A percentile compares a stretch with the other conserved stretches of the same genome.
These are phyloP conservation scores for Carex scoparia DNA, from an alignment of 176 grass and related monocot genomes.

Conservation along the genomic window DNA sequence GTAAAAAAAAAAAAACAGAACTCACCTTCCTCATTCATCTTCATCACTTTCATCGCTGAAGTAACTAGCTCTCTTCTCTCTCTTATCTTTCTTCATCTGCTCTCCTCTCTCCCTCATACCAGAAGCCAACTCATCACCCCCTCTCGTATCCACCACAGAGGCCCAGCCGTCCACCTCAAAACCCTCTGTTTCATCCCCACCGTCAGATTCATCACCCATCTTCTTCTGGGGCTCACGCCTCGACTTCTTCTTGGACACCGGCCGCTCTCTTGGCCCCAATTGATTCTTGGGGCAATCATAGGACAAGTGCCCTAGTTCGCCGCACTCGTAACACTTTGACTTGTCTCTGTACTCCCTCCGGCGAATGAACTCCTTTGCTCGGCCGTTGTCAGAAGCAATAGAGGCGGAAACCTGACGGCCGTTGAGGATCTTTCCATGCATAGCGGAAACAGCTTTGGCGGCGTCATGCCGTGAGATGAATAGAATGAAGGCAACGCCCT, in stretches of 20 bases:
- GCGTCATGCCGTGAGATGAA: slow-evolving; percentile 73
- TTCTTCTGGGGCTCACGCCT: slow-evolving; percentile 24
- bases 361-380: slow-evolving; percentile 76
- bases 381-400: slow-evolving; percentile 84
- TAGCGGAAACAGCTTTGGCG: slow-evolving; percentile 30
- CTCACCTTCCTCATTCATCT: slow-evolving; percentile 43
- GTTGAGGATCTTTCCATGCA: slow-evolving; percentile 45
- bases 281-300: slow-evolving; percentile 96
- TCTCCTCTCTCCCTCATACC: slow-evolving; percentile 28
- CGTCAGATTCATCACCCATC: slow-evolving; percentile 5
- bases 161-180: slow-evolving; percentile 43
- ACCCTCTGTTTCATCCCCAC: background rate
- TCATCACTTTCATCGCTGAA: slow-evolving; percentile 96
- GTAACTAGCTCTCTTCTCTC: slow-evolving; percentile 84
- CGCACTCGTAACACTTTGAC: slow-evolving; percentile 83
- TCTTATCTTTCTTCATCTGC: slow-evolving; percentile 36
- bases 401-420: slow-evolving; percentile 53
- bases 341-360: slow-evolving; percentile 87
- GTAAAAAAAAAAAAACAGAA: slow-evolving; percentile 17
- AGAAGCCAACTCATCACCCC: slow-evolving; percentile 41
- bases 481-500: slow-evolving; percentile 84
- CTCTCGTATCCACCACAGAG: slow-evolving; percentile 42
- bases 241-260: slow-evolving; percentile 41
- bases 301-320: slow-evolving; percentile 74
- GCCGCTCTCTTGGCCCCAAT: slow-evolving; percentile 75